These are phyloP conservation scores for Colletotrichum tropicicola DNA, from an alignment of 2,329 filamentous ascomycete genomes.

Conservation along the genomic window DNA sequence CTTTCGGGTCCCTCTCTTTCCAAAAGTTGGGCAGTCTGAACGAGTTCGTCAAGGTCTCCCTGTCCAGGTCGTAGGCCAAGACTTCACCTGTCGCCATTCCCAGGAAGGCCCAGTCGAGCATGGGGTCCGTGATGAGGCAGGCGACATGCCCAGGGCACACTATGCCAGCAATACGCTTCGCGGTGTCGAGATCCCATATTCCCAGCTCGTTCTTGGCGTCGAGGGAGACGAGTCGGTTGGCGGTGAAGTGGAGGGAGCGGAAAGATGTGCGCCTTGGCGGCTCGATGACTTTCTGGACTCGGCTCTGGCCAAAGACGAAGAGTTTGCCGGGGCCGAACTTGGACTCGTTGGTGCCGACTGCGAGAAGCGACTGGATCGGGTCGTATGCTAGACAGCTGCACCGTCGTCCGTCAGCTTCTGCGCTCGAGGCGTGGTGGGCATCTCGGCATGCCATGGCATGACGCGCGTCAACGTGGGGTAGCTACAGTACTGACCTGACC, in stretches of 20 bases:
- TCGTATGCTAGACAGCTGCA: slow-evolving; percentile 87
- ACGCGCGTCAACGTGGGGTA: slow-evolving; percentile 32
- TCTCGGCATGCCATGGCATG: neutral
- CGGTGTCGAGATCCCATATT: slow-evolving; percentile 82
- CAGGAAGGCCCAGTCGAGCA: slow-evolving; percentile 92
- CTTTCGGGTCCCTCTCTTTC: slow-evolving; percentile 75
- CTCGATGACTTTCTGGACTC: slow-evolving; percentile 79
- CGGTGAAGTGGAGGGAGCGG: slow-evolving; percentile 82
- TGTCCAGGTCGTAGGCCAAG: slow-evolving; percentile 91
- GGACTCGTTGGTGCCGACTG: slow-evolving; percentile 88
- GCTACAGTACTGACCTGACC: slow-evolving; percentile 61
- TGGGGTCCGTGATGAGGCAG: slow-evolving; percentile 82
- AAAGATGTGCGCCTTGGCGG: slow-evolving; percentile 79
- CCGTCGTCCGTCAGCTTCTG: slow-evolving; percentile 34
- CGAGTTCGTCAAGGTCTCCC: slow-evolving; percentile 72
- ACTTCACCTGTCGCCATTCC: slow-evolving; percentile 86
- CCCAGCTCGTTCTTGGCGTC: slow-evolving; percentile 87
- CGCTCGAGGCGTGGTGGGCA: neutral
- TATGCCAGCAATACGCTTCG: slow-evolving; percentile 72
- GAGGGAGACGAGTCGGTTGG: slow-evolving; percentile 84
- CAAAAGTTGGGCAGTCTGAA: slow-evolving; percentile 91
- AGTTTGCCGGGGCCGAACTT: slow-evolving; percentile 88
- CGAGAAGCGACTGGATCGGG: slow-evolving; percentile 90
- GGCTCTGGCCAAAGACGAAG: slow-evolving; percentile 85
- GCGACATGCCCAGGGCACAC: slow-evolving; percentile 81